Evolutionary conservation across 371 early-diverging fungal species (phyloP).

Genomic region (Syncephalastrum sp.): DNA sequence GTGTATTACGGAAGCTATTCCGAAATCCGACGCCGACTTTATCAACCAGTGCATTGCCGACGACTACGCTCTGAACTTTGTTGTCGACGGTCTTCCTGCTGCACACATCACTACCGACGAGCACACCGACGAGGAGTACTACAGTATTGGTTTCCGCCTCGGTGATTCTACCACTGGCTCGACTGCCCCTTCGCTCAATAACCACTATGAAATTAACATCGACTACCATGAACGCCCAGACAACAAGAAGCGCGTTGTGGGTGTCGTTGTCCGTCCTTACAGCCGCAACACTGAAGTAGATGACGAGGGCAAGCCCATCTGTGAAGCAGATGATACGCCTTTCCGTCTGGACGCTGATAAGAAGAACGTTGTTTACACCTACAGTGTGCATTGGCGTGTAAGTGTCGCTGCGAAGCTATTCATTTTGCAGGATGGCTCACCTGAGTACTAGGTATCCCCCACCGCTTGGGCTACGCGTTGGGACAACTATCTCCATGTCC

Average conservation of each 20-base stretch:
- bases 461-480: slow-evolving; percentile 94
- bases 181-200: slow-evolving; percentile 56
- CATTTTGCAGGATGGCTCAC: not conserved
- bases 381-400: slow-evolving; percentile 84
- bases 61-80: slow-evolving; percentile 72
- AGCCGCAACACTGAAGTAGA: slow-evolving; percentile 44
- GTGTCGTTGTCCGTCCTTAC: slow-evolving; percentile 72
- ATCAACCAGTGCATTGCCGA: slow-evolving; percentile 81
- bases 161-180: slow-evolving; percentile 31
- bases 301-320: slow-evolving; percentile 34
- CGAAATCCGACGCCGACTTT: slow-evolving; percentile 72
- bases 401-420: slow-evolving; percentile 6
- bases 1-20: slow-evolving; percentile 56
- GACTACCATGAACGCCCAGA: slow-evolving; percentile 67
- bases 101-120: slow-evolving; percentile 44
- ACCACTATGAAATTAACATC: slow-evolving; percentile 84
- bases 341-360: slow-evolving; percentile 52
- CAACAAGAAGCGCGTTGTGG: slow-evolving; percentile 74
- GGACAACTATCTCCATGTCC: slow-evolving; percentile 85
- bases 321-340: slow-evolving; percentile 37
- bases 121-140: slow-evolving; percentile 55
- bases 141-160: slow-evolving; percentile 74
- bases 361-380: slow-evolving; percentile 72
- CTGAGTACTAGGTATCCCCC: slow-evolving; percentile 38
- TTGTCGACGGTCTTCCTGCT: slow-evolving; percentile 90